phyloP scores from a whole-genome alignment of 345 rosid genomes.

The Eucalyptus tenuipes region DNA sequence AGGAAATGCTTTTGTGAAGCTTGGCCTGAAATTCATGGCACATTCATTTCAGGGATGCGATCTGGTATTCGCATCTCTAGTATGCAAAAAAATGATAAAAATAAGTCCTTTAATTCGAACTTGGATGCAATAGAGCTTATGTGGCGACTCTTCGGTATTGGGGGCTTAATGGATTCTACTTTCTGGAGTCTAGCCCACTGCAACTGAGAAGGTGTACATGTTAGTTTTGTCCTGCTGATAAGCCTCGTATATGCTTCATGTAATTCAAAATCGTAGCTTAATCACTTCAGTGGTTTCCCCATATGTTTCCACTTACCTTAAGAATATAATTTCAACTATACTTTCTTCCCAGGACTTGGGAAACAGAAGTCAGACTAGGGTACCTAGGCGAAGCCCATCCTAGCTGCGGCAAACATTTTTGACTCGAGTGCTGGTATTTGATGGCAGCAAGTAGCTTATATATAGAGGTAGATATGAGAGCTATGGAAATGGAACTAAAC shows the following conservation, averaged over 20 bases:
- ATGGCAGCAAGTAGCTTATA: not conserved
- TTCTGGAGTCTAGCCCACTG: not conserved
- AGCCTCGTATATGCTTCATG: not conserved
- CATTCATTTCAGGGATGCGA: not conserved
- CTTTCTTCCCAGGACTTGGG: not conserved
- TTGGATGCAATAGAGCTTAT: not conserved
- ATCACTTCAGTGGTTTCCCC: not conserved
- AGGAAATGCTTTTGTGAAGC: not conserved
- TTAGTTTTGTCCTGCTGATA: not conserved
- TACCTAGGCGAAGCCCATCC: not conserved
- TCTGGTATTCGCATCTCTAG: not conserved
- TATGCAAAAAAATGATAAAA: not conserved
- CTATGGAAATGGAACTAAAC: not conserved
- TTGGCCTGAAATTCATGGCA: not conserved
- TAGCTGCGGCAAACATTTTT: not conserved
- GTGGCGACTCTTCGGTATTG: not conserved
- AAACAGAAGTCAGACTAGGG: not conserved
- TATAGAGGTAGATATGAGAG: not conserved
- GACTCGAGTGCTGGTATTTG: not conserved
- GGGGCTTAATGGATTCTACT: not conserved
- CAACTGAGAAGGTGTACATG: not conserved
- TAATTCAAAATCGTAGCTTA: not conserved
- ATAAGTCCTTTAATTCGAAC: not conserved
- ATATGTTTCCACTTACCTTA: not conserved
- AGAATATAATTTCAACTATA: not conserved